These are phyloP conservation scores for Cerrena zonata DNA, from an alignment of 1,284 basidiomycete species.

Conservation along the genomic window DNA sequence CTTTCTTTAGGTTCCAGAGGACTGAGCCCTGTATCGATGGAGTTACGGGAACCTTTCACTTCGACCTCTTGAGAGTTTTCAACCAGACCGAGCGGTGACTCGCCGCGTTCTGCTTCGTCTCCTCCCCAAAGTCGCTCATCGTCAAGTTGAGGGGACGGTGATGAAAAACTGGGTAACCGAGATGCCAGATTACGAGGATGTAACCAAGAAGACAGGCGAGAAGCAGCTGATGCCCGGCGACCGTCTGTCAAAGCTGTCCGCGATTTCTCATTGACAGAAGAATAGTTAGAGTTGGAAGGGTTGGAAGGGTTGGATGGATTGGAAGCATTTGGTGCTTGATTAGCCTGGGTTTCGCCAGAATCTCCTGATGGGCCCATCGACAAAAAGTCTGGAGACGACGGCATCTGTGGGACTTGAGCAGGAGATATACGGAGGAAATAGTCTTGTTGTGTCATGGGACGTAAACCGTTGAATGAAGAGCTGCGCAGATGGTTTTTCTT, in stretches of 20 bases:
- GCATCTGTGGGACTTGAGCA: slow-evolving; percentile 21
- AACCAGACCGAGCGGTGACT: slow-evolving; percentile 13
- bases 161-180: slow-evolving; percentile 10
- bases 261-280: not conserved
- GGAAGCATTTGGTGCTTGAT: too few species aligned
- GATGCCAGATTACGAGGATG: slow-evolving; percentile 12
- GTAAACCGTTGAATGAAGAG: slow-evolving; percentile 25
- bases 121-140: slow-evolving; percentile 29
- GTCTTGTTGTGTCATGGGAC: slow-evolving; percentile 15
- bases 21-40: slow-evolving; percentile 9
- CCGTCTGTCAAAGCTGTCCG: not conserved
- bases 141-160: slow-evolving; percentile 7
- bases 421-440: slow-evolving; percentile 29
- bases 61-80: slow-evolving; percentile 2
- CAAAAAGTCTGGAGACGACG: slow-evolving; percentile 10
- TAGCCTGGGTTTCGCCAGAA: not conserved
- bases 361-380: slow-evolving; percentile 17
- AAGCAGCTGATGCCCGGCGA: not conserved
- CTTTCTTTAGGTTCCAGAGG: slow-evolving; percentile 17
- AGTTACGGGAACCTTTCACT: slow-evolving; percentile 7
- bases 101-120: slow-evolving; percentile 29
- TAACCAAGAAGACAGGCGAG: slow-evolving; percentile 20
- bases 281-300: not conserved
- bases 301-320: too few species aligned
- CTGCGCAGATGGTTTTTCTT: slow-evolving; percentile 15